phyloP scores from a whole-genome alignment of 1,139 yeast genomes.

The Tardiomyces blankii region DNA sequence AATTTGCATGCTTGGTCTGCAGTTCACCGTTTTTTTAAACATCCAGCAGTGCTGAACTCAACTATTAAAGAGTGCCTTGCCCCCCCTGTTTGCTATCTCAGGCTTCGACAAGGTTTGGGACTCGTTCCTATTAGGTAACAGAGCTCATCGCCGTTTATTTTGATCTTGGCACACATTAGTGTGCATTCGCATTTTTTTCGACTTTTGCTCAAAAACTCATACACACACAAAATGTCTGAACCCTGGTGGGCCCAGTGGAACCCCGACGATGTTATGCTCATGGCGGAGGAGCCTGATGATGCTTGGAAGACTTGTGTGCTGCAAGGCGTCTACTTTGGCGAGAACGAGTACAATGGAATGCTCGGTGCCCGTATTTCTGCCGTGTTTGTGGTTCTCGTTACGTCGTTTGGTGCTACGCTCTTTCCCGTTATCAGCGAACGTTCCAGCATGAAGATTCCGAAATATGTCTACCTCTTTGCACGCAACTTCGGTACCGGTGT shows the following conservation, averaged over 20 bases:
- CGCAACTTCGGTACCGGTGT: constrained; percentile 91
- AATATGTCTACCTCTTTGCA: constrained; percentile 53
- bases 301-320: constrained; percentile 30
- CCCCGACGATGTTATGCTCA: constrained; percentile 21
- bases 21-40: too few relatives aligned
- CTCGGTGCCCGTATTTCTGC: constrained; percentile 65
- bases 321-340: constrained; percentile 26
- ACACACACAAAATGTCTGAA: constrained; percentile 1
- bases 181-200: too few relatives aligned
- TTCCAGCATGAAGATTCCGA: constrained; percentile 33
- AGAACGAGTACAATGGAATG: constrained; percentile 33
- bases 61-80: too few relatives aligned
- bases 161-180: too few relatives aligned
- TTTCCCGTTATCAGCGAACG: constrained; percentile 27
- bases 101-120: too few relatives aligned
- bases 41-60: too few relatives aligned
- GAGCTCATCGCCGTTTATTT: too few relatives aligned
- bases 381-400: constrained; percentile 51
- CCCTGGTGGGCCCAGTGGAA: constrained; percentile 7
- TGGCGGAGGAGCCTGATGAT: constrained; percentile 21
- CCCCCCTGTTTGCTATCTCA: too few relatives aligned
- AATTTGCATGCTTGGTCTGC: too few relatives aligned
- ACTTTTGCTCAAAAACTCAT: too few relatives aligned
- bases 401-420: constrained; percentile 37
- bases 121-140: too few relatives aligned